These are phyloP conservation scores for Anisodus tanguticus DNA, from an alignment of 257 asterid species.

Conservation along the genomic window DNA sequence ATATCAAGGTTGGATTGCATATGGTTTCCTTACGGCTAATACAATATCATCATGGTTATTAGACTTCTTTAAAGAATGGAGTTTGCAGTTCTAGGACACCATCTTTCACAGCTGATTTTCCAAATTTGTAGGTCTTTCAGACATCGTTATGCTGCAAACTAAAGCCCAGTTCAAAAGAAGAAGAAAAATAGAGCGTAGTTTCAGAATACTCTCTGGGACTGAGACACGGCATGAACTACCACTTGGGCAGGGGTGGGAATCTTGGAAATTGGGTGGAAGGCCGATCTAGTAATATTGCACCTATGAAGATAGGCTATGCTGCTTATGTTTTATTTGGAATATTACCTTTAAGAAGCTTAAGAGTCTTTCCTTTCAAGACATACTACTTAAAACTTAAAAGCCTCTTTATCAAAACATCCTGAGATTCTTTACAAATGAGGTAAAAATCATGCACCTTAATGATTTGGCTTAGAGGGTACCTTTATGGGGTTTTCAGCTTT, in stretches of 20 bases:
- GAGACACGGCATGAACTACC: not conserved
- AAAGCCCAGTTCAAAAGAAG: not conserved
- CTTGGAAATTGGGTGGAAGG: conserved; percentile 6
- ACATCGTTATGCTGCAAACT: not conserved
- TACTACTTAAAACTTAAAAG: not conserved
- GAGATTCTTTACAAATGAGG: not conserved
- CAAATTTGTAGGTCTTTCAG: not conserved
- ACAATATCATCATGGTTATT: not conserved
- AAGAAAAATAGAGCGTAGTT: not conserved
- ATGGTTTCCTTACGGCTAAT: not conserved
- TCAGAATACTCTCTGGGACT: not conserved
- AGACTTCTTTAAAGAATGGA: not conserved
- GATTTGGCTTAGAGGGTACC: not conserved
- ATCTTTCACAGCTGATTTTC: not conserved
- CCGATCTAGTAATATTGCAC: not conserved
- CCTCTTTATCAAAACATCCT: conserved; percentile 21
- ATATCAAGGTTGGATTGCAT: conserved; percentile 19
- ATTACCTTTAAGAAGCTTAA: not conserved
- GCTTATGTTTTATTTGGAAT: conserved; percentile 2
- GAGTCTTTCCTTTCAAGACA: not conserved
- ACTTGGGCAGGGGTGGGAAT: not conserved
- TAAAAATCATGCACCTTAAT: conserved; percentile 17
- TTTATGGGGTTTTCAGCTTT: not conserved
- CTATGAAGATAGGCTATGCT: conserved; percentile 5
- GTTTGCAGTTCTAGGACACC: not conserved